Base-by-base conservation (phyloP, 2,329 filamentous ascomycete genomes). In the Lasiodiplodia sp. region DNA sequence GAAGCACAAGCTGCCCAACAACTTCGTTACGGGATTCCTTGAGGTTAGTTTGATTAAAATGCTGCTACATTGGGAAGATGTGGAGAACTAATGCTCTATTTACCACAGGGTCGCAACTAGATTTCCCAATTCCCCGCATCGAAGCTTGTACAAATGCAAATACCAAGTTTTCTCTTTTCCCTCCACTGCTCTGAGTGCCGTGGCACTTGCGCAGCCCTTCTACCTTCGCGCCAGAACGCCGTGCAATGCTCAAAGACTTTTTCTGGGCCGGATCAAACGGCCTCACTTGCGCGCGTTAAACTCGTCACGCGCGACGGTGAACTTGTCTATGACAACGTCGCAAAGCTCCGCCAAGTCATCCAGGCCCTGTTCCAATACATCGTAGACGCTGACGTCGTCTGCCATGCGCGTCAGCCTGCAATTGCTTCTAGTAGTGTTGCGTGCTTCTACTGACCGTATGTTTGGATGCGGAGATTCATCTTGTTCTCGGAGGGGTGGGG, bases 381-480 rank as follows among this genome's bases (percentile, higher is more conserved):
- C 90, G 44, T 93, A 89, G 2, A 94, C 95, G 23, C 88, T 92
- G 6, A 90, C 93, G 53, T 89, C 89, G 73, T 93, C 93, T 97
- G 71, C 37, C 11, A 12, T 37, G 44, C 12, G 21, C 12, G 56
- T 68, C 2, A 16, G n/a, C 31, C 62, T 56, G 72, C 71, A 21
- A 25, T 21, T 44, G 31, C 25, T 49, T 40, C 23, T 25, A 6
- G 18, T 51, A 18, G 23, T 38, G 7, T 40, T 52, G 16, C 11
- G 47, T 16, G 4, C 56, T 16, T 37, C 55, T 21, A 81, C 89
- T 78, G 21, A 97, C 95, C 92, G 76, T 96, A 98, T 73, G 95
- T 99, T 82, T 99, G 96, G 71, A 99, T 98, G 75, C 96, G 89
- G 71, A 99, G 85, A 77, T 98, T 97, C 95, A 99, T 97, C 82